A percentile compares a stretch with the other conserved stretches of the same genome.
These are phyloP conservation scores for Crithidia expoeki DNA, from an alignment of 208 protist genomes.

Conservation along the genomic window DNA sequence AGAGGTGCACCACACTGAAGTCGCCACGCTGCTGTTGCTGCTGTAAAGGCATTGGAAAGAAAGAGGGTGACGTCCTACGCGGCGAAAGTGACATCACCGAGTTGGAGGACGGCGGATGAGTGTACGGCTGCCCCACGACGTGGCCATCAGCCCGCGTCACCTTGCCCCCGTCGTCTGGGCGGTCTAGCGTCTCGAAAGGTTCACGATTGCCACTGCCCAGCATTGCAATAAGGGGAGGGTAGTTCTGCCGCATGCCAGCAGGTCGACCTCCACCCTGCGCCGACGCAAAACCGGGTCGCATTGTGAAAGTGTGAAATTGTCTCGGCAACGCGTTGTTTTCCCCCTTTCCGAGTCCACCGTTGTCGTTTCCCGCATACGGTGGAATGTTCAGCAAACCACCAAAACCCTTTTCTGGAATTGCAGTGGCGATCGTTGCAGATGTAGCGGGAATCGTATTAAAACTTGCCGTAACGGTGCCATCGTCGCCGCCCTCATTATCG, in stretches of 20 bases:
- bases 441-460: neutral
- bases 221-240: slow-evolving; percentile 15
- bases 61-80: neutral
- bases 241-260: slow-evolving; percentile 1
- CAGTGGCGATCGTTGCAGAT: neutral
- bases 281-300: neutral
- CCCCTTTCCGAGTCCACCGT: neutral
- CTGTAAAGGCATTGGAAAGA: neutral
- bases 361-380: neutral
- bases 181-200: neutral
- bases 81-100: neutral
- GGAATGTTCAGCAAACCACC: no score
- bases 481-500: slow-evolving; percentile 7
- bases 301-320: neutral
- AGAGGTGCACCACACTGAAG: slow-evolving; percentile 49
- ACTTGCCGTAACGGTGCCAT: neutral
- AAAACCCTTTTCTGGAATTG: neutral
- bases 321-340: no score
- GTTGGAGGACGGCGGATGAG: neutral
- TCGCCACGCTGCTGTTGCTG: slow-evolving; percentile 26
- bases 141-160: slow-evolving; percentile 1
- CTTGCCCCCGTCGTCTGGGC: neutral
- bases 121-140: neutral
- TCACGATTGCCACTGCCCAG: slow-evolving; percentile 4
- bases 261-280: neutral